Base-by-base conservation (phyloP, 2,329 filamentous ascomycete genomes). In the Tolypocladium tropicale region DNA sequence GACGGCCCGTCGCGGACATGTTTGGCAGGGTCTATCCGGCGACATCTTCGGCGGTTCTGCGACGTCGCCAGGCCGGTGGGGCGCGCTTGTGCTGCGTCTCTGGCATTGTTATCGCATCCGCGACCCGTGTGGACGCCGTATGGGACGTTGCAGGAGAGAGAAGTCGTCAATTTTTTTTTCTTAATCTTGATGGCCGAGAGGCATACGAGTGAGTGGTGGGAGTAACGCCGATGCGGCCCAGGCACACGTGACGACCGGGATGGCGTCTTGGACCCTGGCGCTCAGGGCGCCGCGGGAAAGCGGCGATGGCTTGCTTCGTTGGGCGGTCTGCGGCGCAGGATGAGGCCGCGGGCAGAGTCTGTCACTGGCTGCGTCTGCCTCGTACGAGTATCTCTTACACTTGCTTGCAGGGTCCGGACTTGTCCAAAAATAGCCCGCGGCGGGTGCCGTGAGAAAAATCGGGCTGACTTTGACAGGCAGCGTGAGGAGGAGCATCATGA, bases 1-100 rank as follows among this genome's bases (percentile, higher is more conserved):
- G 10, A 49, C 18, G 3, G 30, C 46, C 46, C 18, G 6, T 49
- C 18, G 16, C 11, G 16, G 23, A 10, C n/a, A 16, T 4, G 6
- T 32, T 32, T 49, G 46, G 16, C 21, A 30, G 51, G 51, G 23
- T 25, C 23, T 32, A 53, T 53, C 51, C 51, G 51, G 51, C 51
- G 34, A 21, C 51, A 56, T 58, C 25, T 53, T 58, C 57, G 57
- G 57, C 57, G 57, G 37, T 57, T 58, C 53, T 54, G 49, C 14
- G 50, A 41, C n/a, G n/a, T n/a, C n/a, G n/a, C 52, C 23, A 53
- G 25, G n/a, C n/a, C 46, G 25, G 23, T 11, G 39, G 16, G 46
- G 28, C 28, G 25, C 46, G 32, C 46, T 21, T 6, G 25, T n/a
- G 46, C 28, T 32, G 11, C 28, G 4, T 12, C 28, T 18, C 16